A percentile compares a stretch with the other conserved stretches of the same genome.
Evolutionary conservation across 495 filamentous ascomycete genomes (phyloP).

Genomic region (Polyplosphaeria fusca): DNA sequence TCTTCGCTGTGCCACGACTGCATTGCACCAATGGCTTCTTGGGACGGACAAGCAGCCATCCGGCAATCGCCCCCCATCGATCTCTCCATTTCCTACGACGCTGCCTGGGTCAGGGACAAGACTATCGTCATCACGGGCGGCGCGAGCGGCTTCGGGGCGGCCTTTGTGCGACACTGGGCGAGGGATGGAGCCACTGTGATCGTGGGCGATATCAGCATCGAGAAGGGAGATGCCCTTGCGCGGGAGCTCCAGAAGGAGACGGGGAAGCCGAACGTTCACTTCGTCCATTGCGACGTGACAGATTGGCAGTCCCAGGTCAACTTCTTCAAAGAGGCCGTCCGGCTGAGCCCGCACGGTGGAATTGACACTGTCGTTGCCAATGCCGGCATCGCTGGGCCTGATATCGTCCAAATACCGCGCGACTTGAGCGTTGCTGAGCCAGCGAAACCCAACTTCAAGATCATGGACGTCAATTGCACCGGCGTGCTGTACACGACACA

Average conservation of each 20-base stretch:
- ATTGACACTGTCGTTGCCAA: constrained; percentile 66
- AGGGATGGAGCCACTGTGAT: constrained; percentile 36
- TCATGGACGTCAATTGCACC: constrained; percentile 58
- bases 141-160: constrained; percentile 41
- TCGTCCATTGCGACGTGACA: constrained; percentile 55
- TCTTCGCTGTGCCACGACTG: too few relatives aligned
- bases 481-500: constrained; percentile 64
- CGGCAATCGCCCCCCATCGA: constrained; percentile 38
- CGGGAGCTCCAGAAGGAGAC: constrained; percentile 37
- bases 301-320: constrained; percentile 59
- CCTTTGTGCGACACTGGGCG: constrained; percentile 38
- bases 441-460: constrained; percentile 51
- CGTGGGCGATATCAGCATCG: constrained; percentile 38
- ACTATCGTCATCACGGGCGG: constrained; percentile 48
- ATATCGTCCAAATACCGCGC: constrained; percentile 42
- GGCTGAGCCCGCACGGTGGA: constrained; percentile 51
- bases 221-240: constrained; percentile 33
- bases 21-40: not conserved
- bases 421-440: constrained; percentile 46
- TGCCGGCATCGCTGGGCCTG: constrained; percentile 56
- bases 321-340: constrained; percentile 56
- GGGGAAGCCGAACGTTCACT: constrained; percentile 47
- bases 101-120: constrained; percentile 40
- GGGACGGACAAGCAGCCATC: constrained; percentile 10
- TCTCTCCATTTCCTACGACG: constrained; percentile 32